A percentile compares a stretch with the other conserved stretches of the same genome.
Conservation (phyloP, 2,329 filamentous ascomycete genomes). For the Fusarium continuum region DNA sequence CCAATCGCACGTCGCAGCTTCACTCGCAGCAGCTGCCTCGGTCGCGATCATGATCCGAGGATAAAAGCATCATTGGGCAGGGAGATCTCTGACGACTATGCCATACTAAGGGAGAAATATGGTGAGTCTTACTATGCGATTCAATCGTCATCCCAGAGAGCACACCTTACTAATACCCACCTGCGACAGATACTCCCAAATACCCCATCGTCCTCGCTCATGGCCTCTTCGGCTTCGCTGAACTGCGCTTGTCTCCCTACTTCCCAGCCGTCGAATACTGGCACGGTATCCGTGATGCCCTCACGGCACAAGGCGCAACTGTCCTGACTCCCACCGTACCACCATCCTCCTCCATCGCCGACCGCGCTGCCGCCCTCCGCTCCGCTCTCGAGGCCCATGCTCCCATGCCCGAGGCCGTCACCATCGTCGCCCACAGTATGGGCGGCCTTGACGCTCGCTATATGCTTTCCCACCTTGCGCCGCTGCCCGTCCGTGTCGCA, state of each 20-base stretch:
- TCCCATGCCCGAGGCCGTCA: slow-evolving; percentile 63
- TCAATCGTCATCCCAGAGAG: neutral
- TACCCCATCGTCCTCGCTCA: slow-evolving; percentile 72
- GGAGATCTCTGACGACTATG: slow-evolving; percentile 58
- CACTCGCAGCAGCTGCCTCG: slow-evolving; percentile 9
- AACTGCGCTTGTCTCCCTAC: slow-evolving; percentile 61
- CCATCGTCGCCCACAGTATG: slow-evolving; percentile 78
- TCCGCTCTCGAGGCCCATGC: slow-evolving; percentile 59
- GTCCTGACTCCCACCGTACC: slow-evolving; percentile 71
- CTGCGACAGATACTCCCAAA: slow-evolving; percentile 60
- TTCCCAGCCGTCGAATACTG: slow-evolving; percentile 70
- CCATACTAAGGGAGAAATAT: slow-evolving; percentile 55
- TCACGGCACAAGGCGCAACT: slow-evolving; percentile 61
- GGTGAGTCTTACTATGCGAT: slow-evolving; percentile 43
- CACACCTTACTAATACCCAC: neutral
- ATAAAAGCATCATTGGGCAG: slow-evolving; percentile 53
- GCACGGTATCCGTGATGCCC: slow-evolving; percentile 69
- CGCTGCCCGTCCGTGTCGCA: slow-evolving; percentile 56
- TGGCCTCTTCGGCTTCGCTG: slow-evolving; percentile 70
- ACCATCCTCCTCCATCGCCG: slow-evolving; percentile 67
- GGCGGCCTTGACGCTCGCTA: slow-evolving; percentile 72
- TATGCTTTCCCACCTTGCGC: slow-evolving; percentile 67
- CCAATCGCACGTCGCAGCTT: slow-evolving; percentile 17
- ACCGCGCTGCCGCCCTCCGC: slow-evolving; percentile 66
- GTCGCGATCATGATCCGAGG: slow-evolving; percentile 49